Evolutionary conservation across 768 basidiomycete species (phyloP), one percentile per base, ranked within the genome.

Genomic region (Boletus reticulatus): DNA sequence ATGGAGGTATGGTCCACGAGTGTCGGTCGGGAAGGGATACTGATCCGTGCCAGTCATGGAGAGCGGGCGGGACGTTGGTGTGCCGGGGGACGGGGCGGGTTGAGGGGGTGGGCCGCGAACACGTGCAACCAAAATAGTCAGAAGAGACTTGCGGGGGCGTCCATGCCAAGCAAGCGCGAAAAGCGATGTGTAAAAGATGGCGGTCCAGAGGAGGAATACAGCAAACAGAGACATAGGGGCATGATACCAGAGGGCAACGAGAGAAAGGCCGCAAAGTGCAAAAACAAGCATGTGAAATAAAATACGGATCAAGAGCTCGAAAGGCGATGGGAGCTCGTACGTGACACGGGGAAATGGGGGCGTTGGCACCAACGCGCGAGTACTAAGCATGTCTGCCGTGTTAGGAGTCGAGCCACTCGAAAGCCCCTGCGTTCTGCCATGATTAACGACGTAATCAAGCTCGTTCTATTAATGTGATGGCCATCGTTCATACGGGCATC

Each of bases 401-500:
- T 76, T 80, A 42, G 83, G 80, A 12, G 83, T 83, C 51, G 81
- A 55, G 67, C 64, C 50, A 51, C 66, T 58, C 71, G 80, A 57
- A 36, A 60, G 48, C 14, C 58, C 68, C 48, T 68, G 66, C 24
- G 78, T 75, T 62, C 82, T 78, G 51, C 78, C 72, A 55, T 87
- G 84, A 48, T 74, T 80, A n/a, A 84, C 74, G 12, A 78, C 77
- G 72, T 84, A 88, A 70, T 91, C 88, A 16, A 90, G 76, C 67
- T 90, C 89, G 52, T 83, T 87, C 88, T 92, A 67, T 59, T 43
- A 51, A 56, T 59, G 51, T 55, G 50, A 63, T 50, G 45, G 39
- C 29, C 56, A 60, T 49, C 22, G 51, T 48, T 36, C 38, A 48
- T 49, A 42, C 20, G 49, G 29, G 50, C 20, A 29, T 49, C 32